Percentiles rank a stretch among this genome's conserved stretches.
Evolutionary conservation across 768 basidiomycete genomes (phyloP).

Genomic region (Rhizopogon vinicolor): DNA sequence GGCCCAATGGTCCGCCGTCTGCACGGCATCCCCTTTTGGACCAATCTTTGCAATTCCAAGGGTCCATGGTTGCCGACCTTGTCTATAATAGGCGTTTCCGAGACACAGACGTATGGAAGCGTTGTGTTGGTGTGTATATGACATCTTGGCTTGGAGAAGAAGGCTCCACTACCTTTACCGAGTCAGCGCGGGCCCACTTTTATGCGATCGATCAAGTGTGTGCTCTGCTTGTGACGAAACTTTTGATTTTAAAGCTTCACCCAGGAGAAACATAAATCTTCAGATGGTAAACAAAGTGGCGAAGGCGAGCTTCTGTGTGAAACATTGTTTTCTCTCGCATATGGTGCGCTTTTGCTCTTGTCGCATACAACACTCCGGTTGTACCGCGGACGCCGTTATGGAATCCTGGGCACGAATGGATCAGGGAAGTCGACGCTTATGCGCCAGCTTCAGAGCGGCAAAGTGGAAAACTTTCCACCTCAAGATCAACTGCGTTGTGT

Average conservation of each 20-base stretch:
- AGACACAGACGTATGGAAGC: slow-evolving; percentile 56
- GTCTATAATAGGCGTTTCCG: slow-evolving; percentile 53
- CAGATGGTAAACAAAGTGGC: slow-evolving; percentile 40
- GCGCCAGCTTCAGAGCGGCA: slow-evolving; percentile 92
- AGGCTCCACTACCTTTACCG: slow-evolving; percentile 46
- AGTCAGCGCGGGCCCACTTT: slow-evolving; percentile 69
- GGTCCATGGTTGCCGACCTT: slow-evolving; percentile 74
- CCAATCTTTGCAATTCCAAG: slow-evolving; percentile 63
- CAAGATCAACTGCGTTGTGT: slow-evolving; percentile 82
- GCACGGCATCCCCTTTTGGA: slow-evolving; percentile 56
- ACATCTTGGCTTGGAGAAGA: slow-evolving; percentile 63
- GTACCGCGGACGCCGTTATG: slow-evolving; percentile 88
- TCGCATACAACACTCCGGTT: slow-evolving; percentile 92
- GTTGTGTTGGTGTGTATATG: slow-evolving; percentile 70
- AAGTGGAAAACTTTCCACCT: slow-evolving; percentile 94
- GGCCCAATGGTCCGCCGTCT: slow-evolving; percentile 47
- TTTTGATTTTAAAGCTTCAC: slow-evolving; percentile 7
- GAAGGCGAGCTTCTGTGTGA: slow-evolving; percentile 89
- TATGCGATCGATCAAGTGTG: slow-evolving; percentile 67
- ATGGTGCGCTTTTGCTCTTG: slow-evolving; percentile 89
- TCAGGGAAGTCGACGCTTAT: slow-evolving; percentile 94
- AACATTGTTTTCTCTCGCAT: slow-evolving; percentile 92
- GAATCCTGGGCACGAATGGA: slow-evolving; percentile 94
- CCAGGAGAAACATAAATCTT: slow-evolving; percentile 55
- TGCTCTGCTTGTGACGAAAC: slow-evolving; percentile 5